phyloP scores from a whole-genome alignment of 805 yeast species.

The Starmerella sirachaensis region DNA sequence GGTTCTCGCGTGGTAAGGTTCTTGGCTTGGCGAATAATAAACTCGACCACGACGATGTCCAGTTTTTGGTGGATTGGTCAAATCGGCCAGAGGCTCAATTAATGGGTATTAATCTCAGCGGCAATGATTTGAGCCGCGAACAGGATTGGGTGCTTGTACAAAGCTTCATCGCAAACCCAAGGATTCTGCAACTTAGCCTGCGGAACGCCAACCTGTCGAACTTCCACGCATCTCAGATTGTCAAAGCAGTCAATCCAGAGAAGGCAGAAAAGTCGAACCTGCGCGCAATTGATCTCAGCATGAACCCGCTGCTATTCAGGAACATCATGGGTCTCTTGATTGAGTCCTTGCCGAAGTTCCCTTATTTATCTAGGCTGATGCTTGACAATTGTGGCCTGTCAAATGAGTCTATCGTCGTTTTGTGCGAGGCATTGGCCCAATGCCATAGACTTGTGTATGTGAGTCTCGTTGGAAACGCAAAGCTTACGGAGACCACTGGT shows the following conservation, averaged over 20 bases:
- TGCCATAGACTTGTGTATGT: slow-evolving; percentile 57
- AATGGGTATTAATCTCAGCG: slow-evolving; percentile 72
- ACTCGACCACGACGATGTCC: slow-evolving; percentile 46
- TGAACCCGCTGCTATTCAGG: slow-evolving; percentile 57
- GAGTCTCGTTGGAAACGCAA: slow-evolving; percentile 51
- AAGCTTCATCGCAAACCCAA: slow-evolving; percentile 27
- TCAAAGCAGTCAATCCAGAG: slow-evolving; percentile 32
- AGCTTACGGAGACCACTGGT: slow-evolving; percentile 46
- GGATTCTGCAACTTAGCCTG: slow-evolving; percentile 50
- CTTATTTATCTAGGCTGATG: slow-evolving; percentile 51
- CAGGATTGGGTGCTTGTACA: slow-evolving; percentile 20
- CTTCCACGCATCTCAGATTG: slow-evolving; percentile 10
- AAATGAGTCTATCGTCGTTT: slow-evolving; percentile 41
- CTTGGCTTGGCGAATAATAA: slow-evolving; percentile 72
- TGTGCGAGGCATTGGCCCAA: slow-evolving; percentile 59
- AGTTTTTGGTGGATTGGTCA: slow-evolving; percentile 49
- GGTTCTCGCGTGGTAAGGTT: slow-evolving; percentile 45
- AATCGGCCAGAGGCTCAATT: slow-evolving; percentile 33
- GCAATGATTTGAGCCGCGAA: slow-evolving; percentile 44
- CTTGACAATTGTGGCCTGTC: slow-evolving; percentile 56
- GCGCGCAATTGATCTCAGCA: slow-evolving; percentile 64
- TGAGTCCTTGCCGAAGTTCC: slow-evolving; percentile 56
- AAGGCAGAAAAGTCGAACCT: slow-evolving; percentile 43
- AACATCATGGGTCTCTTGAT: slow-evolving; percentile 44
- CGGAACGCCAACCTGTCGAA: slow-evolving; percentile 17